A percentile compares a stretch with the other conserved stretches of the same genome.
These are phyloP conservation scores for Leccinellum luteum DNA, from an alignment of 768 basidiomycete genomes.

Conservation along the genomic window DNA sequence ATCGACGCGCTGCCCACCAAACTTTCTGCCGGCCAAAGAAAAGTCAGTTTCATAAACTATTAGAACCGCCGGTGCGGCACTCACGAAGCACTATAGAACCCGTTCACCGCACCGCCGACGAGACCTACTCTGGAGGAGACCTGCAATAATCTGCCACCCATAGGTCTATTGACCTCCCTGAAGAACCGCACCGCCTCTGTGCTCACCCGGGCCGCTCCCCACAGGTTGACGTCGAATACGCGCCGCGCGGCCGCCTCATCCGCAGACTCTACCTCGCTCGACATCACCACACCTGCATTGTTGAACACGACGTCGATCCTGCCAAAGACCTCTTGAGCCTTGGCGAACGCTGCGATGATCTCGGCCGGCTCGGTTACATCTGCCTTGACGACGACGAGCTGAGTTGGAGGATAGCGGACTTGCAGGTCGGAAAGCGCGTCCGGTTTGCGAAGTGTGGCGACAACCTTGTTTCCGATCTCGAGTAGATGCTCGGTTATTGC, in stretches of 20 bases:
- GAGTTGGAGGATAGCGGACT: constrained; percentile 18
- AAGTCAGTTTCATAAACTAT: not conserved
- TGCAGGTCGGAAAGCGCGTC: constrained; percentile 29
- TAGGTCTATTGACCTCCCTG: constrained; percentile 37
- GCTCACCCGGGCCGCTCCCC: constrained; percentile 34
- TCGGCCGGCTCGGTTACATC: constrained; percentile 30
- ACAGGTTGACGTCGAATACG: constrained; percentile 39
- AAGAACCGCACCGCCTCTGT: constrained; percentile 34
- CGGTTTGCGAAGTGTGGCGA: constrained; percentile 44
- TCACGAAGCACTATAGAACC: constrained; percentile 29
- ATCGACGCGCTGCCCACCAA: constrained; percentile 8
- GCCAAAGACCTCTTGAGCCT: constrained; percentile 29
- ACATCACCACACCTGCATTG: constrained; percentile 30
- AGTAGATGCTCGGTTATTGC: constrained; percentile 28
- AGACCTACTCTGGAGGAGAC: constrained; percentile 36
- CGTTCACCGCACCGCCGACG: constrained; percentile 4
- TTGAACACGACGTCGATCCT: constrained; percentile 40
- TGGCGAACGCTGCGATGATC: constrained; percentile 28
- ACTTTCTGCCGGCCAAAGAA: constrained; percentile 9
- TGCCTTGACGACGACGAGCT: constrained; percentile 31
- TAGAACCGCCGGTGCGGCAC: not conserved
- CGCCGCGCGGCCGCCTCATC: constrained; percentile 30
- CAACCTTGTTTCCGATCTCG: constrained; percentile 34
- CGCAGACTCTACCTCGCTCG: constrained; percentile 37
- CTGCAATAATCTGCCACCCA: constrained; percentile 39